A percentile compares a stretch with the other conserved stretches of the same genome.
Evolutionary conservation across 2,329 filamentous ascomycete species (phyloP).

Genomic region (Aschersonia sp.): DNA sequence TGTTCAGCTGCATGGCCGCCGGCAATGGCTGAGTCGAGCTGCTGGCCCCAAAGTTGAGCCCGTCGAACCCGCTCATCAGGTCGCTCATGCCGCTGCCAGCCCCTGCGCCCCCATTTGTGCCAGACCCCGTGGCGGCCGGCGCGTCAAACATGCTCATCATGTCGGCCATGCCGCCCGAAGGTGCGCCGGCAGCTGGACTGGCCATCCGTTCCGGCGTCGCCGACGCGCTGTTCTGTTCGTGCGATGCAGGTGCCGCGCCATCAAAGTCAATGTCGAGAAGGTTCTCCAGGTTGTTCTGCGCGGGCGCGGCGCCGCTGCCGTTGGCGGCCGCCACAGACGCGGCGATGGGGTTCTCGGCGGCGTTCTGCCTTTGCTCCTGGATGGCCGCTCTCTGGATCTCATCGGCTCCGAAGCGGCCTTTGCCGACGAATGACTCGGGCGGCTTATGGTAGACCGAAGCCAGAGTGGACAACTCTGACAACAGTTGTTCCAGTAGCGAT

Average conservation of each 20-base stretch:
- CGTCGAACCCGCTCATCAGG: slow-evolving; percentile 78
- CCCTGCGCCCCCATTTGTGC: slow-evolving; percentile 17
- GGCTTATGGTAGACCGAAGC: slow-evolving; percentile 98
- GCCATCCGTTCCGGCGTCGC: slow-evolving; percentile 56
- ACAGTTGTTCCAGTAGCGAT: slow-evolving; percentile 73
- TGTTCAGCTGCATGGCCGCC: slow-evolving; percentile 41
- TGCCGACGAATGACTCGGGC: slow-evolving; percentile 92
- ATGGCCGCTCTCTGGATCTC: slow-evolving; percentile 91
- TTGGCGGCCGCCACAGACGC: slow-evolving; percentile 63
- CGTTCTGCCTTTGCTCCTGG: slow-evolving; percentile 87
- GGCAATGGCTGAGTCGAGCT: slow-evolving; percentile 46
- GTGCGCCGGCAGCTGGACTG: slow-evolving; percentile 37
- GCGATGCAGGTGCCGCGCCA: slow-evolving; percentile 78
- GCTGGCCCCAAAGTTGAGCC: slow-evolving; percentile 54
- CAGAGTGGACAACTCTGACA: slow-evolving; percentile 81
- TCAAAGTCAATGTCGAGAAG: slow-evolving; percentile 94
- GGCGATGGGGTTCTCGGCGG: slow-evolving; percentile 85
- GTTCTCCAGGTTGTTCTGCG: slow-evolving; percentile 79
- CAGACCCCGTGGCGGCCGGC: slow-evolving; percentile 38
- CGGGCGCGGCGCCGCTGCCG: slow-evolving; percentile 34
- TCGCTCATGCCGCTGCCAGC: slow-evolving; percentile 58
- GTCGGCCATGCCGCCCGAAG: slow-evolving; percentile 39
- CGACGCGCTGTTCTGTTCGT: slow-evolving; percentile 40
- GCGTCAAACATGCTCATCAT: slow-evolving; percentile 60
- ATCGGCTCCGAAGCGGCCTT: slow-evolving; percentile 85